Conservation (phyloP, 208 protist species). For the Endotrypanum monterogeii region DNA sequence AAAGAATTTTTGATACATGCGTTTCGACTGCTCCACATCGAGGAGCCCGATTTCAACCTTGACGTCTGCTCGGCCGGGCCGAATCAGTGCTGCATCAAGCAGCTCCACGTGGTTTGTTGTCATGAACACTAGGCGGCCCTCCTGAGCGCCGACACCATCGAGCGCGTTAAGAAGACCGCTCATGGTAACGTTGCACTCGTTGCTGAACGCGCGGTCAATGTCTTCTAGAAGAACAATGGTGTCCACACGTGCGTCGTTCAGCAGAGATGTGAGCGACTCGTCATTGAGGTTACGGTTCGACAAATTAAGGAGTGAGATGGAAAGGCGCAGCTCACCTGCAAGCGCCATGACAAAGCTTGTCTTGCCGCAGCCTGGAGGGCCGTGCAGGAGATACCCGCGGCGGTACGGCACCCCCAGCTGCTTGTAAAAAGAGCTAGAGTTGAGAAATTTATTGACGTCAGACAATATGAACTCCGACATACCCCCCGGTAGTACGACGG, state of each 20-base stretch:
- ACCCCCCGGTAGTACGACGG: slow-evolving; percentile 86
- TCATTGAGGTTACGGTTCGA: slow-evolving; percentile 86
- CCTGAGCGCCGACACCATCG: slow-evolving; percentile 95
- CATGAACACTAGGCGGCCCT: slow-evolving; percentile 96
- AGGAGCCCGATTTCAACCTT: slow-evolving; percentile 88
- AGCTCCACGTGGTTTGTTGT: slow-evolving; percentile 97
- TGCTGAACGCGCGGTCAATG: slow-evolving; percentile 94
- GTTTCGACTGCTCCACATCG: slow-evolving; percentile 54
- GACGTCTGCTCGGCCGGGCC: slow-evolving; percentile 94
- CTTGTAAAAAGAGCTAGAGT: slow-evolving; percentile 86
- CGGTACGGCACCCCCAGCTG: slow-evolving; percentile 95
- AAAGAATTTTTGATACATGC: slow-evolving; percentile 92
- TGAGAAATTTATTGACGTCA: slow-evolving; percentile 88
- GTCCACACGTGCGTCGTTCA: slow-evolving; percentile 84
- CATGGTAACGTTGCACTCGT: slow-evolving; percentile 92
- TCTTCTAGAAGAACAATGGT: slow-evolving; percentile 96
- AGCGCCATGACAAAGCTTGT: slow-evolving; percentile 93
- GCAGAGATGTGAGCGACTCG: slow-evolving; percentile 82
- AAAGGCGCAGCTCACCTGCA: slow-evolving; percentile 90
- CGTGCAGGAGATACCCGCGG: slow-evolving; percentile 95
- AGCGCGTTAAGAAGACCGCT: slow-evolving; percentile 96
- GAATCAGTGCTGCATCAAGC: slow-evolving; percentile 94
- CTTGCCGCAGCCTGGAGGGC: slow-evolving; percentile 95
- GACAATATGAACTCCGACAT: slow-evolving; percentile 58
- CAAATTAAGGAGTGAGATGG: slow-evolving; percentile 94